phyloP scores from a whole-genome alignment of 352 stramenopile genomes.

The Globisporangium paddicum region DNA sequence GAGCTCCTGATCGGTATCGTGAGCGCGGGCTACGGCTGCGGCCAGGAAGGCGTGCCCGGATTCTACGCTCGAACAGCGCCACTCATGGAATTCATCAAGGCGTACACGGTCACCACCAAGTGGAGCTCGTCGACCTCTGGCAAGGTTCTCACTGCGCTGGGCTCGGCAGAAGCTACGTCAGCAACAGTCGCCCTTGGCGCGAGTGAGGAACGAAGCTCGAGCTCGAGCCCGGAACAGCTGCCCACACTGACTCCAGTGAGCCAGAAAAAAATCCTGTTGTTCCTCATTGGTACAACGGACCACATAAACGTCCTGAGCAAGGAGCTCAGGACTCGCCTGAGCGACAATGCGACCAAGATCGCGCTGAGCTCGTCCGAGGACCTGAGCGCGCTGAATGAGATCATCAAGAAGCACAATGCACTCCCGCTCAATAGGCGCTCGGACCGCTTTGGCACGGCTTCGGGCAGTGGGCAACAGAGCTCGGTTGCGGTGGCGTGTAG shows the following conservation, averaged over 20 bases:
- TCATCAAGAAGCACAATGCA: conserved; percentile 1
- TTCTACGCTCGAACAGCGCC: background rate
- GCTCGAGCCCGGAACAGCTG: background rate
- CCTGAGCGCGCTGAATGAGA: background rate
- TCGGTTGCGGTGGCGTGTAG: background rate
- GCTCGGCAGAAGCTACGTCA: background rate
- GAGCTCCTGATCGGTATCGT: background rate
- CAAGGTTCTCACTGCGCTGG: too few relatives aligned
- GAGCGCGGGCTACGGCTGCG: conserved; percentile 4
- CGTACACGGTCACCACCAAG: background rate
- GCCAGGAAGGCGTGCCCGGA: background rate
- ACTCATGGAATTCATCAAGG: conserved; percentile 3
- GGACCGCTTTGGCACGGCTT: background rate
- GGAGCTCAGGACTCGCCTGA: background rate
- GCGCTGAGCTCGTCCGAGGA: background rate
- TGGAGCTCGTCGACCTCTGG: background rate
- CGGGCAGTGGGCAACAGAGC: background rate
- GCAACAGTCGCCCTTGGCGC: background rate
- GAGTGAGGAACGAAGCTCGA: background rate
- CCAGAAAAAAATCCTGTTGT: background rate
- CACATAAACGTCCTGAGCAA: conserved; percentile 8
- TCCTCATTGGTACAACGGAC: background rate
- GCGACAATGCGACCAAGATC: background rate
- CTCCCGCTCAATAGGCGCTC: background rate
- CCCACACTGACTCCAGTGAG: background rate